Conservation (phyloP, 306 rosid species). For the Heteromeles arbutifolia region DNA sequence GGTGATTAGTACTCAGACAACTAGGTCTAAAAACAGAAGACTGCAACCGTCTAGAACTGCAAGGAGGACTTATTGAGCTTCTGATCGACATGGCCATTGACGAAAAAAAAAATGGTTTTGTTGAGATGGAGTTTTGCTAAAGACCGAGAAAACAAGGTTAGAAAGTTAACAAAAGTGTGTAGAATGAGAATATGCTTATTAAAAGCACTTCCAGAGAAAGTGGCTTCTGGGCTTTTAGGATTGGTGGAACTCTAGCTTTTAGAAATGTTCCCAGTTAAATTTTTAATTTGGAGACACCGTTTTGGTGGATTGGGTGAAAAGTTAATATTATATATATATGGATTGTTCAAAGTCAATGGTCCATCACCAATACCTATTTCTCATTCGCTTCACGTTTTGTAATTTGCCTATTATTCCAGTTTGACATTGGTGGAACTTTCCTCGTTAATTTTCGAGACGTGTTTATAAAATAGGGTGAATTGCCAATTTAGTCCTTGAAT, state of each 20-base stretch:
- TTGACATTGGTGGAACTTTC: conserved; percentile 1
- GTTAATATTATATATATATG: neutral
- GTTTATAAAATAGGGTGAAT: too few relatives aligned
- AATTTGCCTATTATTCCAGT: neutral
- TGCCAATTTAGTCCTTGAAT: too few relatives aligned
- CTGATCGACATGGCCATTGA: neutral
- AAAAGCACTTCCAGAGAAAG: too few relatives aligned
- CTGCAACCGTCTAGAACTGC: neutral
- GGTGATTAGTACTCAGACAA: neutral
- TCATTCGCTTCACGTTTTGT: neutral
- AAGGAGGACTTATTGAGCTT: neutral
- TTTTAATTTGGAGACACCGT: neutral
- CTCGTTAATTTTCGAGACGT: neutral
- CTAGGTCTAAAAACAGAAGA: neutral
- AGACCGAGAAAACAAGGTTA: neutral
- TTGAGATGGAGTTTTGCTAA: neutral
- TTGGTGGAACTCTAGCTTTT: neutral
- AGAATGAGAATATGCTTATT: too few relatives aligned
- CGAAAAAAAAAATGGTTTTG: neutral
- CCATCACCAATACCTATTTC: neutral
- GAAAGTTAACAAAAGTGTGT: too few relatives aligned
- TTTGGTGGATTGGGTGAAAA: neutral
- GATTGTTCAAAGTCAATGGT: neutral
- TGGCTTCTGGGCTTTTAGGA: neutral
- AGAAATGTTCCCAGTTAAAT: neutral